Base-by-base conservation (phyloP, 2,329 filamentous ascomycete genomes). In the Ophiognomonia clavigignenti-juglandacearum region DNA sequence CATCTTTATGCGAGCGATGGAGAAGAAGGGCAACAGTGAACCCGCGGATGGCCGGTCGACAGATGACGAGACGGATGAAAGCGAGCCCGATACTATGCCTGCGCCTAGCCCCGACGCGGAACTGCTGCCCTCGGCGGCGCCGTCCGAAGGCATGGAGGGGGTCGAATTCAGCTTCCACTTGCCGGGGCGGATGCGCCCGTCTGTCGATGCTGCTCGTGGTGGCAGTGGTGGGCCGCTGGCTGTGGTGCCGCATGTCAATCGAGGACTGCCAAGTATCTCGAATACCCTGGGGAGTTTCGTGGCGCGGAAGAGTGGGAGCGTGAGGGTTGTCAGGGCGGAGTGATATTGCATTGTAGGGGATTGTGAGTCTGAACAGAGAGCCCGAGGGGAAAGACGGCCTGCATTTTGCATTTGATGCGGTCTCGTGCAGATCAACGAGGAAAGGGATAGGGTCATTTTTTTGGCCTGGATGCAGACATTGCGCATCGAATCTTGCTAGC, bases 211-310 rank as follows among this genome's bases (percentile, higher is more conserved):
- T 16, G 29, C 29, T 32, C 5, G n/a, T 14, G 29, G 29, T 32
- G 24, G 59, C 55, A 6, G 5, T 3, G 46, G 50, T 3, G 54
- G 53, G 35, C 59, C 64, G 26, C 59, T 75, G 42, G 63, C 64
- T 22, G 64, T 73, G 26, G 62, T 72, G 26, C 68, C 73, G 6
- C 69, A 74, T 54, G 64, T 59, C 39, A 75, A 76, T 53, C 64
- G 68, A 29, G 73, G 72, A 14, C 71, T 74, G 38, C 71, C 72
- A 3, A 62, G 57, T 23, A 66, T 74, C 37, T 69, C 73, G 20
- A 60, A 60, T 27, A 70, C 75, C 24, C 69, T 74, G 11, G 61
- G 63, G 41, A 71, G 40, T 19, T 52, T 45, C 27, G 35, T 39
- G 27, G 45, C 32, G 13, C 45, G 38, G 20, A 31, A 18, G 13